phyloP scores from a whole-genome alignment of 306 rosid species.

The Castanea mollissima region DNA sequence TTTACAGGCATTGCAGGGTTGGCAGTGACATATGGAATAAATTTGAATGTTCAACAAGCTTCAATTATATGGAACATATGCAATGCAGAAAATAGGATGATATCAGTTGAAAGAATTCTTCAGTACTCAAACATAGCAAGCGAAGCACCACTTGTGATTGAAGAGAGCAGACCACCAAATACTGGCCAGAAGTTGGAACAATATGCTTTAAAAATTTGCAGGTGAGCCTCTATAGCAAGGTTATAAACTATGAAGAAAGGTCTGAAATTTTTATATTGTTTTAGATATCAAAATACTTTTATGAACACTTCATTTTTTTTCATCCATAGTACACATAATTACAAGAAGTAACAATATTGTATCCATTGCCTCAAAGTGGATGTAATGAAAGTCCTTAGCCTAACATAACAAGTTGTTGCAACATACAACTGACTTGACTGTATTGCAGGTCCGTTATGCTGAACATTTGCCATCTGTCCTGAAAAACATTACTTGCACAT shows the following conservation, averaged over 20 bases:
- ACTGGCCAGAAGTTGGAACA: conserved; percentile 89
- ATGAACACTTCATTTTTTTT: background rate
- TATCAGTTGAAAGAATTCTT: conserved; percentile 90
- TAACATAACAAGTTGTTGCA: background rate
- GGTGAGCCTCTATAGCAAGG: conserved; percentile 32
- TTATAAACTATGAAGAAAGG: conserved; percentile 3
- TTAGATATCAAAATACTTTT: background rate
- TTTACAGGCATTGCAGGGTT: conserved; percentile 88
- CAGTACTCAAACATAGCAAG: conserved; percentile 72
- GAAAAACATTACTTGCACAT: conserved; percentile 76
- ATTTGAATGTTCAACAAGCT: conserved; percentile 85
- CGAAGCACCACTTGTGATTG: conserved; percentile 83
- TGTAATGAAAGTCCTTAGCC: background rate
- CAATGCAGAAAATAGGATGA: conserved; percentile 93
- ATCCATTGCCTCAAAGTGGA: background rate
- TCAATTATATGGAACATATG: conserved; percentile 90
- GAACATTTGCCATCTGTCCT: conserved; percentile 86
- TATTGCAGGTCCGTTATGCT: conserved; percentile 78
- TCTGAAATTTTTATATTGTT: background rate
- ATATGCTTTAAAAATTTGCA: conserved; percentile 72
- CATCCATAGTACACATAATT: background rate
- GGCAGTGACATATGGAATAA: conserved; percentile 96
- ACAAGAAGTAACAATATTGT: background rate
- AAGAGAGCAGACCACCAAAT: conserved; percentile 65
- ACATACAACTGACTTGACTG: background rate